Evolutionary conservation across 2,329 filamentous ascomycete genomes (phyloP), one percentile per base, ranked within the genome.

Genomic region (Arthrobotrys megalospora): DNA sequence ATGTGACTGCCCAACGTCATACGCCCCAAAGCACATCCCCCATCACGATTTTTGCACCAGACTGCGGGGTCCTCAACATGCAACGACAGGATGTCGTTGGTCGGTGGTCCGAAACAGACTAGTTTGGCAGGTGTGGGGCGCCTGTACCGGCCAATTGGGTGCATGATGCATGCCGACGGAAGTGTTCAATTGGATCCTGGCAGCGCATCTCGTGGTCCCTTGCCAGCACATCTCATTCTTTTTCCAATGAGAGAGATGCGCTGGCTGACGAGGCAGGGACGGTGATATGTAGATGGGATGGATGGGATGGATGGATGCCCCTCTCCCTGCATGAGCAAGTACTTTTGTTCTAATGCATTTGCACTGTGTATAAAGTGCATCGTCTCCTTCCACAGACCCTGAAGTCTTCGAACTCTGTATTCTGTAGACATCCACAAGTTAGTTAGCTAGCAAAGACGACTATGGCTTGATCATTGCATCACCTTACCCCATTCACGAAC

Each of bases 151-250:
- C 68, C 68, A 72, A 72, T 72, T 72, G 68, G 68, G 58, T 64
- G 68, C 68, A 72, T 62, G 36, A 60, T 50, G 68, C 58, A 72
- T 64, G 53, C 68, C 58, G 48, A 63, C 47, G 68, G 41, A 47
- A 72, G 58, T 24, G 58, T 47, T 72, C 68, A 34, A 72, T 72
- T 72, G 68, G 68, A 65, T 65, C 47, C 58, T 71, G 45, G 47
- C 38, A 36, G 32, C 16, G 28, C 34, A 47, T 66, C 63, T 41
- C 43, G 63, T 66, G 63, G 63, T 71, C 41, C 48, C 60, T 60
- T 65, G 68, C 68, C 68, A 72, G 68, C 68, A 24, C 68, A 72
- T 65, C 68, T 72, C 68, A 72, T 55, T 72, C 41, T 60, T 53
- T 36, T 41, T 41, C 62, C 67, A 60, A 71, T 60, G 58, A 58